Evolutionary conservation across 495 filamentous ascomycete genomes (phyloP).

Genomic region (Hypoxylon fragiforme): DNA sequence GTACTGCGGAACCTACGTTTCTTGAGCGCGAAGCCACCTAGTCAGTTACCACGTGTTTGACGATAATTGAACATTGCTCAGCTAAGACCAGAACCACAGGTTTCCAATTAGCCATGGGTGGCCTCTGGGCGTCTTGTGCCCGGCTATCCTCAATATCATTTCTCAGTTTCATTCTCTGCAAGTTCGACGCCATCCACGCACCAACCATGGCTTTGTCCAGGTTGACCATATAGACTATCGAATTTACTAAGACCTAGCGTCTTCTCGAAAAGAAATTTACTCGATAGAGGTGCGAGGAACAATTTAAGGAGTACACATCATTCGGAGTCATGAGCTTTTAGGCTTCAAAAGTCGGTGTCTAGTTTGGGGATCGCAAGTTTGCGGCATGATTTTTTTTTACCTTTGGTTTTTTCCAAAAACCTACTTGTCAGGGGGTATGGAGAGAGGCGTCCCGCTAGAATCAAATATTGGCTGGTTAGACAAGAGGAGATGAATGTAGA

Average conservation of each 20-base stretch:
- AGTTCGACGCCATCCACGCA: conserved; percentile 16
- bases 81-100: conserved; percentile 14
- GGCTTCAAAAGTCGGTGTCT: conserved; percentile 33
- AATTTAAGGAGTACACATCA: conserved; percentile 29
- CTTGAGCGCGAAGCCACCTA: neutral
- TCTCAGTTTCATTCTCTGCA: conserved; percentile 25
- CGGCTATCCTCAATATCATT: conserved; percentile 13
- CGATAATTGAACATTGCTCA: neutral
- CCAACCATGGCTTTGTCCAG: conserved; percentile 13
- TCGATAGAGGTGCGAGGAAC: conserved; percentile 13
- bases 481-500: conserved; percentile 16
- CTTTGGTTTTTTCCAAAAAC: conserved; percentile 15
- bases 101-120: conserved; percentile 4
- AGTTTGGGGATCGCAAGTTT: conserved; percentile 11
- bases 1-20: conserved; percentile 47
- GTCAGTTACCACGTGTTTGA: conserved; percentile 12
- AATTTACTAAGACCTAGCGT: conserved; percentile 32
- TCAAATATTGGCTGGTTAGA: conserved; percentile 33
- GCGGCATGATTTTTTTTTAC: conserved; percentile 21
- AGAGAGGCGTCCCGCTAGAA: conserved; percentile 27
- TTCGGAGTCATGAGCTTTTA: conserved; percentile 26
- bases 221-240: conserved; percentile 29
- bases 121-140: neutral
- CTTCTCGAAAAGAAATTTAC: conserved; percentile 28
- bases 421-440: conserved; percentile 25